phyloP scores from a whole-genome alignment of 306 rosid genomes.

The Prunus mume region DNA sequence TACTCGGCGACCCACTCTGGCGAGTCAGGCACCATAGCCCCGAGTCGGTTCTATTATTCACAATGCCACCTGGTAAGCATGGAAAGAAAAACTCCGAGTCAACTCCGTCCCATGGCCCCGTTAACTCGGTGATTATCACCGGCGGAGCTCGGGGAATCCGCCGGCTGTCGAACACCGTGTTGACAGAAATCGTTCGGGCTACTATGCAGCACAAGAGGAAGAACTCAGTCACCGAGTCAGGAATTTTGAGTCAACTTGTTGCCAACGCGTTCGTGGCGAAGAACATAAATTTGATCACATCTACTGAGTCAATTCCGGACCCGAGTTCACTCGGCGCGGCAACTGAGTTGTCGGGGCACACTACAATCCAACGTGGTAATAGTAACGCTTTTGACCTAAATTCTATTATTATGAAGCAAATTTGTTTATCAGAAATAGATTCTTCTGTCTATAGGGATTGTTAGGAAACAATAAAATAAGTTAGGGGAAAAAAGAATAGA shows the following conservation, averaged over 20 bases:
- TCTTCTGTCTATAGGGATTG: slow-evolving; percentile 84
- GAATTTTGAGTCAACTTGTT: slow-evolving; percentile 58
- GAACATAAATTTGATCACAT: slow-evolving; percentile 40
- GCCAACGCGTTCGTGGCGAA: slow-evolving; percentile 38
- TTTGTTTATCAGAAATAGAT: slow-evolving; percentile 61
- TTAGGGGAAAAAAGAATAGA: slow-evolving; percentile 1
- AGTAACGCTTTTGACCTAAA: slow-evolving; percentile 37
- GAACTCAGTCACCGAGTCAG: slow-evolving; percentile 52
- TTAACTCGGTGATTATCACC: slow-evolving; percentile 46
- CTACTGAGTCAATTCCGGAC: slow-evolving; percentile 54
- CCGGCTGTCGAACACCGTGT: slow-evolving; percentile 45
- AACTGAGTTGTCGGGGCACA: slow-evolving; percentile 30
- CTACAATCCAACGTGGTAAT: slow-evolving; percentile 47
- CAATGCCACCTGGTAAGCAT: slow-evolving; percentile 26
- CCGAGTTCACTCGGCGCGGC: slow-evolving; percentile 36
- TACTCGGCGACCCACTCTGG: slow-evolving; percentile 56
- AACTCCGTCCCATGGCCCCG: slow-evolving; percentile 23
- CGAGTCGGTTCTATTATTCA: slow-evolving; percentile 47
- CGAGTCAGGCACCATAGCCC: slow-evolving; percentile 53
- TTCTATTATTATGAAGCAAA: slow-evolving; percentile 44
- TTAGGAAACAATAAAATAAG: slow-evolving; percentile 28
- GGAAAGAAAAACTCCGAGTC: slow-evolving; percentile 37
- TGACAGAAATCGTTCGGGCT: slow-evolving; percentile 60
- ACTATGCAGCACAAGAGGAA: slow-evolving; percentile 50
- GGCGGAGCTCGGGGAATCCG: slow-evolving; percentile 89